Evolutionary conservation across 306 rosid species (phyloP).

Genomic region (Rosa chinensis): DNA sequence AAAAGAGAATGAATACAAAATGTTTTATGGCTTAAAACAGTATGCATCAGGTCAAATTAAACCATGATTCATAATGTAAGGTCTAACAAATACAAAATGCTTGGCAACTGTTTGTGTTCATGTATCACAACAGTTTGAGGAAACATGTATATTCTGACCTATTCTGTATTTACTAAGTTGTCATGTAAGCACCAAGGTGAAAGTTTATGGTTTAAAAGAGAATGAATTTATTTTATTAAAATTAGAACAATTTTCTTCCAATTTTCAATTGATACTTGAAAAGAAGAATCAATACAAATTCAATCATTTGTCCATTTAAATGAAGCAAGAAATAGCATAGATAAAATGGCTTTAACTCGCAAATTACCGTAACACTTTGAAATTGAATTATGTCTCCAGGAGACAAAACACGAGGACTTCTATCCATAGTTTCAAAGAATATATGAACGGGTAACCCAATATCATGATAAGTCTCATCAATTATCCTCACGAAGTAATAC

Average conservation of each 20-base stretch:
- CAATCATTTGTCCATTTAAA: background rate
- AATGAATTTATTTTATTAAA: background rate
- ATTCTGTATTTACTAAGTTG: background rate
- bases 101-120: background rate
- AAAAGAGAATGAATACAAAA: background rate
- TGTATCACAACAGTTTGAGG: background rate
- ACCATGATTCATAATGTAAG: background rate
- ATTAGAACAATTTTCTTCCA: background rate
- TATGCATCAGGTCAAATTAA: background rate
- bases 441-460: conserved; percentile 45
- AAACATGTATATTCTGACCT: background rate
- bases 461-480: conserved; percentile 47
- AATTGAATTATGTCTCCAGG: conserved; percentile 68
- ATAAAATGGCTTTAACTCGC: background rate
- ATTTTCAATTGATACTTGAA: background rate
- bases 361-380: conserved; percentile 44
- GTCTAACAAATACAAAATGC: background rate
- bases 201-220: background rate
- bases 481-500: conserved; percentile 42
- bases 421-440: conserved; percentile 41
- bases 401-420: conserved; percentile 53
- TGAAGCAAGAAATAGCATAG: background rate
- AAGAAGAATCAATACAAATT: background rate
- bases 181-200: background rate
- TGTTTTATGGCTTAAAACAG: background rate